Percentiles rank a stretch among this genome's conserved stretches.
Evolutionary conservation across 768 basidiomycete genomes (phyloP).

Genomic region (Leccinum boreale): DNA sequence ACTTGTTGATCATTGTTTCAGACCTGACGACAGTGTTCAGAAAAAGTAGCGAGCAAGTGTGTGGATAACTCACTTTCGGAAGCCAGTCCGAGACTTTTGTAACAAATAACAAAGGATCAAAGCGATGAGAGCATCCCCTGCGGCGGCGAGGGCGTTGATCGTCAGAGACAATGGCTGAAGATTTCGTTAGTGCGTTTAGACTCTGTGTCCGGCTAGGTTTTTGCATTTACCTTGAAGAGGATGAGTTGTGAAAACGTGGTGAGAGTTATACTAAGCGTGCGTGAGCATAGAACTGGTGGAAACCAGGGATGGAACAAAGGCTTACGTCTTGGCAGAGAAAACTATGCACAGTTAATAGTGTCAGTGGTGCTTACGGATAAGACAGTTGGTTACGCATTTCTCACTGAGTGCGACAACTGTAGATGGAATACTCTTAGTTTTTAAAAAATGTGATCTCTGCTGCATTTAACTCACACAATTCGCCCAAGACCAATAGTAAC

Average conservation of each 20-base stretch:
- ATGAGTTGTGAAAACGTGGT: conserved; percentile 43
- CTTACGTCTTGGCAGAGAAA: conserved; percentile 36
- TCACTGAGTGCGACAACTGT: conserved; percentile 34
- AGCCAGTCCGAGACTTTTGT: conserved; percentile 49
- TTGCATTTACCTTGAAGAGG: conserved; percentile 38
- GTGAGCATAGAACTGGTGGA: conserved; percentile 1
- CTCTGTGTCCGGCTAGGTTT: not conserved
- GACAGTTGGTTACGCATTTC: conserved; percentile 2
- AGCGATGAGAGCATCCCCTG: conserved; percentile 51
- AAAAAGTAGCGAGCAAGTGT: not conserved
- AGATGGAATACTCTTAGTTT: conserved; percentile 4
- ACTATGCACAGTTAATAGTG: conserved; percentile 21
- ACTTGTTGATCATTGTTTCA: conserved; percentile 49
- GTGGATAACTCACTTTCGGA: conserved; percentile 34
- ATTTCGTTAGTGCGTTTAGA: not conserved
- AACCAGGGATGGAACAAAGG: not conserved
- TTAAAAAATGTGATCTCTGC: not conserved
- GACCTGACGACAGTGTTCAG: conserved; percentile 25
- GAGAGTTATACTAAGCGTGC: conserved; percentile 33
- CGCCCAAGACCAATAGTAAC: conserved; percentile 34
- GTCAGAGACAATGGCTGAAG: conserved; percentile 41
- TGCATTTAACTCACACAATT: conserved; percentile 32
- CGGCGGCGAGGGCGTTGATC: conserved; percentile 49
- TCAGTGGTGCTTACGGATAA: conserved; percentile 2
- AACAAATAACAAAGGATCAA: conserved; percentile 43